Evolutionary conservation across 2,329 filamentous ascomycete genomes (phyloP).

Genomic region (Colletotrichum endophyticum): DNA sequence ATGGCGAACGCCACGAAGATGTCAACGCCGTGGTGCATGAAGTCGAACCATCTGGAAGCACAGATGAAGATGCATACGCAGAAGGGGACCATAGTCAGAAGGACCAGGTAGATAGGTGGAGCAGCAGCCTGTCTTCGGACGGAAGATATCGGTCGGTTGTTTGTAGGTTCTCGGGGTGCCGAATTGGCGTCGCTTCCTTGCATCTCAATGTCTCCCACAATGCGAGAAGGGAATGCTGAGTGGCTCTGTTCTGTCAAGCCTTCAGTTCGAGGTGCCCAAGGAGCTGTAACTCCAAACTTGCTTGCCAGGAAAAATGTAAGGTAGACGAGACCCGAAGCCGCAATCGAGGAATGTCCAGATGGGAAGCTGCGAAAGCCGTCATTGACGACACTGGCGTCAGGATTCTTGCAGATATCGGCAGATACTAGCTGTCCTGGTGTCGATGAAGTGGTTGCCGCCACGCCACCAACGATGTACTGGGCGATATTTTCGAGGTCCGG

Average conservation of each 20-base stretch:
- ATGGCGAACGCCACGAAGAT: constrained; percentile 76
- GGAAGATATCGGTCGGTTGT: constrained; percentile 30
- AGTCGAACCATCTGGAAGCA: constrained; percentile 77
- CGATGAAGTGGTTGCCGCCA: constrained; percentile 50
- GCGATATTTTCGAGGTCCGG: constrained; percentile 66
- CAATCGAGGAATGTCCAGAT: constrained; percentile 50
- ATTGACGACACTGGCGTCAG: constrained; percentile 56
- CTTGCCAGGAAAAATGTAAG: constrained; percentile 77
- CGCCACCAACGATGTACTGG: constrained; percentile 61
- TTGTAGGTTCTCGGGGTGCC: constrained; percentile 25
- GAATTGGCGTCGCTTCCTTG: neutral
- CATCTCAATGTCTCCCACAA: constrained; percentile 24
- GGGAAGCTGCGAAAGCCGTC: constrained; percentile 77
- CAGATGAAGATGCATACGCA: constrained; percentile 74
- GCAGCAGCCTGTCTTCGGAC: constrained; percentile 71
- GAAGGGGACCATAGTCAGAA: constrained; percentile 69
- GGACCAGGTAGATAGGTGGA: constrained; percentile 73
- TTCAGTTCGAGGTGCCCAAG: constrained; percentile 62
- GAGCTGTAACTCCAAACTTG: constrained; percentile 57
- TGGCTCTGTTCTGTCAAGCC: constrained; percentile 30
- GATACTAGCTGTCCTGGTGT: constrained; percentile 64
- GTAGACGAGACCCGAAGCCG: constrained; percentile 76
- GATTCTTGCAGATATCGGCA: constrained; percentile 70
- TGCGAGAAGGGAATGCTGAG: constrained; percentile 34
- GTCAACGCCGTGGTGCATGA: constrained; percentile 80